Evolutionary conservation across 1,284 basidiomycete species (phyloP).

Genomic region (Golubevia pallescens): DNA sequence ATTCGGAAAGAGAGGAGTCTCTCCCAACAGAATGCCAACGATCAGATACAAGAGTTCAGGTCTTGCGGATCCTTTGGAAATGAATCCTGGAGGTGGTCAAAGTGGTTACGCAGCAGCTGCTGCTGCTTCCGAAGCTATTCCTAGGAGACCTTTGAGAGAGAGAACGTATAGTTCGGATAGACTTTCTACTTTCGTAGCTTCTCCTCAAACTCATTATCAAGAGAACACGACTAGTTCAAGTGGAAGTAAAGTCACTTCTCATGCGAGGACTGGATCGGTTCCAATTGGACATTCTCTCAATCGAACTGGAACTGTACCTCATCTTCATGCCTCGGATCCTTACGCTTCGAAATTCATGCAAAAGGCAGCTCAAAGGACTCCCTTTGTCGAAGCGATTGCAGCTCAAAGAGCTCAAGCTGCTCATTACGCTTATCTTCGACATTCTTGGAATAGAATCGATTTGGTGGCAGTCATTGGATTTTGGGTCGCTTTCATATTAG

Average conservation of each 20-base stretch:
- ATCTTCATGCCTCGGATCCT: constrained; percentile 4
- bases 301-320: background rate
- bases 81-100: background rate
- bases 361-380: constrained; percentile 53
- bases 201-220: constrained; percentile 75
- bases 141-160: too few species aligned
- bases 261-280: background rate
- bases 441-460: constrained; percentile 93
- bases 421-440: constrained; percentile 76
- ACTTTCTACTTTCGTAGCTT: constrained; percentile 68
- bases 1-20: constrained; percentile 7
- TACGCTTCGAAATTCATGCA: constrained; percentile 25
- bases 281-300: background rate
- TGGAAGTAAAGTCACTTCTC: background rate
- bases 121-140: background rate
- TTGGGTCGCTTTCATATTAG: constrained; percentile 77
- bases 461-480: constrained; percentile 81
- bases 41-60: constrained; percentile 26
- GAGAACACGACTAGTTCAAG: constrained; percentile 69
- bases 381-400: constrained; percentile 68
- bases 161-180: constrained; percentile 9
- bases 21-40: constrained; percentile 18
- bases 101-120: background rate
- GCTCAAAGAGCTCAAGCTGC: constrained; percentile 61
- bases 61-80: background rate